Evolutionary conservation across 2,329 filamentous ascomycete species (phyloP), one percentile per base, ranked within the genome.

Genomic region (Microdochium trichocladiopsis): DNA sequence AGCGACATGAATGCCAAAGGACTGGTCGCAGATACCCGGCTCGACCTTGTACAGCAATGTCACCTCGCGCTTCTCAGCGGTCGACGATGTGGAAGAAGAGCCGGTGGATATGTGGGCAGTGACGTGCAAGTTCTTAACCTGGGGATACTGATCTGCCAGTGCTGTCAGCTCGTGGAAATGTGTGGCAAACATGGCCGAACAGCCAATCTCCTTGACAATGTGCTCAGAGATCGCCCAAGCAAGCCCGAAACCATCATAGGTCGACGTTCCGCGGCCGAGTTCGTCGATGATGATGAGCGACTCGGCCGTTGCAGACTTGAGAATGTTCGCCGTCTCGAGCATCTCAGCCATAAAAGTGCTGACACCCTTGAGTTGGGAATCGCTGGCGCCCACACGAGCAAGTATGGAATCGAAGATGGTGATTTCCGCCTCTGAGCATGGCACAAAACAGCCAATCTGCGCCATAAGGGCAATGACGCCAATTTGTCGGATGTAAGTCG

Each of bases 271-370:
- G 55, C 94, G 90, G 49, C 94, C 94, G 2, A 99, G 83, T 69
- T 99, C 94, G 68, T 99, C 95, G 60, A 99, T 96, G 69, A 99
- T 97, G 72, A 99, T 97, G 51, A 99, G 80, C 4, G 90, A 96
- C 66, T 99, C 94, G 28, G 87, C 84, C 0, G 94, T 99, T 2
- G 94, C 94, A 0, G 90, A 95, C 72, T 97, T 97, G 64, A 99
- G 84, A 58, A 99, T 99, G 67, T 97, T 97, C 59, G 94, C 91
- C 1, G 94, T 99, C 69, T 99, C 94, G 22, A 99, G 81, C 94
- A 99, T 99, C 73, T 99, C 94, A 2, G 94, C 94, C 95, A 99
- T 99, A 70, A 99, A 99, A 0, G 94, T 99, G 3, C 90, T 96
- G 2, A 99, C 94, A 33, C 94, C 94, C 72, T 97, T 97, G 57